These are phyloP conservation scores for Flaveria bidentis DNA, from an alignment of 129 eudicot species.

Conservation along the genomic window DNA sequence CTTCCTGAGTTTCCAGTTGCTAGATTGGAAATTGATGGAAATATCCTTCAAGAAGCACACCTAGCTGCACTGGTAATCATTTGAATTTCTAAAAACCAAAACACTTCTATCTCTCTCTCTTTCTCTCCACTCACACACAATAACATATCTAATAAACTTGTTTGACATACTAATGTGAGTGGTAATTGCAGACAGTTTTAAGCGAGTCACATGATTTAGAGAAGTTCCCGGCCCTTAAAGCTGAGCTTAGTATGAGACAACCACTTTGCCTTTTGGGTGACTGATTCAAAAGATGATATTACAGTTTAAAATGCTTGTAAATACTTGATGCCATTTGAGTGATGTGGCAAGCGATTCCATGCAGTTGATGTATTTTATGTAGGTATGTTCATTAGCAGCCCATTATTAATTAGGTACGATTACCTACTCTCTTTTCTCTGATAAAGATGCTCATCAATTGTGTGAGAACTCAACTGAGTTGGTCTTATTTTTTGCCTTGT, in stretches of 20 bases:
- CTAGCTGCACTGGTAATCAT: constrained; percentile 77
- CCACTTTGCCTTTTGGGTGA: constrained; percentile 88
- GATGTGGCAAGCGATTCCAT: constrained; percentile 17
- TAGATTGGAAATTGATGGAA: constrained; percentile 86
- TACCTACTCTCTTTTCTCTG: not conserved
- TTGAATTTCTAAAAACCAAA: not conserved
- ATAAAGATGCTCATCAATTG: not conserved
- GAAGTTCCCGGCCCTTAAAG: constrained; percentile 71
- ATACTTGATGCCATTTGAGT: constrained; percentile 19
- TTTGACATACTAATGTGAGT: constrained; percentile 5
- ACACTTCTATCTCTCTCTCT: not conserved
- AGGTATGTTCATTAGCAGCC: constrained; percentile 7
- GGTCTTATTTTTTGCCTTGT: constrained; percentile 6
- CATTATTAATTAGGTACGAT: not conserved
- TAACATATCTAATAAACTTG: not conserved
- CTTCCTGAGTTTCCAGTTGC: constrained; percentile 95
- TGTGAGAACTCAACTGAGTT: not conserved
- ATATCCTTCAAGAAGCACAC: constrained; percentile 93
- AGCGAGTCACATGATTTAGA: constrained; percentile 71
- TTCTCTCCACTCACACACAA: not conserved
- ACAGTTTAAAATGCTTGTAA: constrained; percentile 22
- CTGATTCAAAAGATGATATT: constrained; percentile 25
- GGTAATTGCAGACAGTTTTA: constrained; percentile 60
- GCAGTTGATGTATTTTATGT: constrained; percentile 21
- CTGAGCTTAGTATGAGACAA: constrained; percentile 96